These are phyloP conservation scores for Hypoxylon sp. DNA, from an alignment of 2,329 filamentous ascomycete species.

Conservation along the genomic window DNA sequence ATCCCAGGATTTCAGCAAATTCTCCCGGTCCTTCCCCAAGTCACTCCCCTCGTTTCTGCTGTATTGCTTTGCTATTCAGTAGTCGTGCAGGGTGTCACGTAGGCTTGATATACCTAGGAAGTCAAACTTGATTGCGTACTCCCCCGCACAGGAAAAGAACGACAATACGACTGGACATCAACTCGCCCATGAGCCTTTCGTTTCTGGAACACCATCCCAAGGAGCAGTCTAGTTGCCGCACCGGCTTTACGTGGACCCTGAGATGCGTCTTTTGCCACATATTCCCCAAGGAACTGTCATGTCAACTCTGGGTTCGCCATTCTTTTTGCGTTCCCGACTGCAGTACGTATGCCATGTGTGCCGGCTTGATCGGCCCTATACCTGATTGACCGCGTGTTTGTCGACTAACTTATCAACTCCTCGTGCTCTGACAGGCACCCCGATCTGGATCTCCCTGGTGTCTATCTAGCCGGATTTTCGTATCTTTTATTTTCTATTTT, in stretches of 20 bases:
- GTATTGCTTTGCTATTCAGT: slow-evolving; percentile 45
- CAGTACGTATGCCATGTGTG: slow-evolving; percentile 43
- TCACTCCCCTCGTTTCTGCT: slow-evolving; percentile 44
- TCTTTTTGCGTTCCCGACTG: slow-evolving; percentile 32
- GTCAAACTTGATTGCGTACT: slow-evolving; percentile 27
- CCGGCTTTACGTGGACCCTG: slow-evolving; percentile 28
- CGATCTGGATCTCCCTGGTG: slow-evolving; percentile 34
- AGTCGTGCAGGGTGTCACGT: slow-evolving; percentile 39
- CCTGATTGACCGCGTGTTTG: slow-evolving; percentile 31
- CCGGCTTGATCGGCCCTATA: slow-evolving; percentile 29
- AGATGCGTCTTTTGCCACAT: slow-evolving; percentile 15
- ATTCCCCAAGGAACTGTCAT: slow-evolving; percentile 23
- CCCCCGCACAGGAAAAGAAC: slow-evolving; percentile 27
- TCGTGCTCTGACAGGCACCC: slow-evolving; percentile 34
- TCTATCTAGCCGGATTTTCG: slow-evolving; percentile 39
- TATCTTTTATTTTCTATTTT: slow-evolving; percentile 37
- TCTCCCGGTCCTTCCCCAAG: slow-evolving; percentile 26
- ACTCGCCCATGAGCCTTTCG: slow-evolving; percentile 21
- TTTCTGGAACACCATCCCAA: slow-evolving; percentile 17
- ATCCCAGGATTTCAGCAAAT: slow-evolving; percentile 25
- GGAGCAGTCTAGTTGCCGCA: slow-evolving; percentile 22
- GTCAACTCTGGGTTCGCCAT: slow-evolving; percentile 20
- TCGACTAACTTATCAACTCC: slow-evolving; percentile 36
- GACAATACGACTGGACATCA: slow-evolving; percentile 25
- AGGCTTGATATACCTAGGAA: slow-evolving; percentile 30